These are phyloP conservation scores for Aspergillus incahuasiensis DNA, from an alignment of 495 filamentous ascomycete genomes.

Conservation along the genomic window DNA sequence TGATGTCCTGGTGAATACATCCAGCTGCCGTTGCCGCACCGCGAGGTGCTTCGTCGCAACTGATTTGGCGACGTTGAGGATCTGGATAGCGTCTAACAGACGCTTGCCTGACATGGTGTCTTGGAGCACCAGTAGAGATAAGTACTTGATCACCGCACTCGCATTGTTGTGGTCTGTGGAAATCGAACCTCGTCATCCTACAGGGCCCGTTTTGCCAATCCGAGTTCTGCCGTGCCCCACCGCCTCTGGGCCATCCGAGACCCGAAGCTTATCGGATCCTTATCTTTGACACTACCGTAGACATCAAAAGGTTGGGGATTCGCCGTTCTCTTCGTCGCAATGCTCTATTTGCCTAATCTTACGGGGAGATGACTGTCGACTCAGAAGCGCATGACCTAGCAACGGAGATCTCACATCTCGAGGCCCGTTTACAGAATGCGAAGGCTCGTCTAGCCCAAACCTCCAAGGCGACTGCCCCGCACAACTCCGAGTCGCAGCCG, in stretches of 20 bases:
- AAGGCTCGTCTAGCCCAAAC: constrained; percentile 16
- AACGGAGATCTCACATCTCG: constrained; percentile 52
- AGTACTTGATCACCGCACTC: constrained; percentile 22
- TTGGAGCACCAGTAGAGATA: neutral
- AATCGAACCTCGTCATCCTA: neutral
- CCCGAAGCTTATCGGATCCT: neutral
- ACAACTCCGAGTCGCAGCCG: neutral
- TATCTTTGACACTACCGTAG: neutral
- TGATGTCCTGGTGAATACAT: constrained; percentile 72
- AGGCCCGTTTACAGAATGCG: constrained; percentile 41
- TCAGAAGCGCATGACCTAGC: constrained; percentile 29
- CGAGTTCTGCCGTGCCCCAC: constrained; percentile 12
- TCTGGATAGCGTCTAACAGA: constrained; percentile 72
- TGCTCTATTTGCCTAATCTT: neutral
- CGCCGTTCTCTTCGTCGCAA: constrained; percentile 8
- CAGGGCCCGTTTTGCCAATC: neutral
- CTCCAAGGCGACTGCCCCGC: constrained; percentile 11
- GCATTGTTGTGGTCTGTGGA: constrained; percentile 6
- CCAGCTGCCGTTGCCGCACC: constrained; percentile 70
- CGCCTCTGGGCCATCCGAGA: neutral
- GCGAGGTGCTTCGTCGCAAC: constrained; percentile 76
- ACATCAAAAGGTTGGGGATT: too few relatives aligned
- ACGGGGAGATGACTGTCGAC: constrained; percentile 19
- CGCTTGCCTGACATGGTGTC: constrained; percentile 61
- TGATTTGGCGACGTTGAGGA: constrained; percentile 70